These are phyloP conservation scores for Stephanodiscus triporus DNA, from an alignment of 108 stramenopile genomes.

Conservation along the genomic window DNA sequence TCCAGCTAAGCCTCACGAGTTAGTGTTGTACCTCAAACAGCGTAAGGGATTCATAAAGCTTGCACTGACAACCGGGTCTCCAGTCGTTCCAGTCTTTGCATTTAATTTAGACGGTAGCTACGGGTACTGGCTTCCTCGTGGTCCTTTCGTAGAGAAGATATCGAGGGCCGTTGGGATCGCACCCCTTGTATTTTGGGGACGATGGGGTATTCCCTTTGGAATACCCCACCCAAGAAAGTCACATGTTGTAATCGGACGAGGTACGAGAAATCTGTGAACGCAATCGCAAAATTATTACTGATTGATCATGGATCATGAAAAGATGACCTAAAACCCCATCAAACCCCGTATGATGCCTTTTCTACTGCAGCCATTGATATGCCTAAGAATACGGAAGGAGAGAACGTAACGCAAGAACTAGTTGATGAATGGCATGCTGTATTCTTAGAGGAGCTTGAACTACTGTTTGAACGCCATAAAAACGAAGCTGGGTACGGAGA, in stretches of 20 bases:
- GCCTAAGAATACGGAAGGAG: slow-evolving; percentile 42
- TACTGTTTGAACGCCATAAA: slow-evolving; percentile 61
- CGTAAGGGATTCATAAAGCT: slow-evolving; percentile 89
- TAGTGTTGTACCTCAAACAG: slow-evolving; percentile 62
- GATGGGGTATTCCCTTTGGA: slow-evolving; percentile 55
- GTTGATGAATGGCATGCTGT: slow-evolving; percentile 55
- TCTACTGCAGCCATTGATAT: slow-evolving; percentile 45
- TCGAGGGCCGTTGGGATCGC: slow-evolving; percentile 45
- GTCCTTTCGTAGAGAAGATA: slow-evolving; percentile 41
- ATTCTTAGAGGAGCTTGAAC: slow-evolving; percentile 51
- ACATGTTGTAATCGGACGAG: slow-evolving; percentile 51
- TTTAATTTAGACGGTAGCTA: slow-evolving; percentile 67
- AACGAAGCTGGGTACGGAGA: slow-evolving; percentile 55
- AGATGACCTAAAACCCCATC: background rate
- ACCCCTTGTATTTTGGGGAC: slow-evolving; percentile 53
- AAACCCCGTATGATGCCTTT: background rate
- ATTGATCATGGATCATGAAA: background rate
- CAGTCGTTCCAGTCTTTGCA: slow-evolving; percentile 82
- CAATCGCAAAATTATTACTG: too few relatives aligned
- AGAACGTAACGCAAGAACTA: slow-evolving; percentile 30
- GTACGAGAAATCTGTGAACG: background rate
- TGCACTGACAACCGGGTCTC: slow-evolving; percentile 70
- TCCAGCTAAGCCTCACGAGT: slow-evolving; percentile 44
- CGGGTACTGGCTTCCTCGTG: slow-evolving; percentile 50
- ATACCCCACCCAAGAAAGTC: slow-evolving; percentile 53